These are phyloP conservation scores for Symbiodinium natans DNA, from an alignment of 73 alveolate genomes.

Conservation along the genomic window DNA sequence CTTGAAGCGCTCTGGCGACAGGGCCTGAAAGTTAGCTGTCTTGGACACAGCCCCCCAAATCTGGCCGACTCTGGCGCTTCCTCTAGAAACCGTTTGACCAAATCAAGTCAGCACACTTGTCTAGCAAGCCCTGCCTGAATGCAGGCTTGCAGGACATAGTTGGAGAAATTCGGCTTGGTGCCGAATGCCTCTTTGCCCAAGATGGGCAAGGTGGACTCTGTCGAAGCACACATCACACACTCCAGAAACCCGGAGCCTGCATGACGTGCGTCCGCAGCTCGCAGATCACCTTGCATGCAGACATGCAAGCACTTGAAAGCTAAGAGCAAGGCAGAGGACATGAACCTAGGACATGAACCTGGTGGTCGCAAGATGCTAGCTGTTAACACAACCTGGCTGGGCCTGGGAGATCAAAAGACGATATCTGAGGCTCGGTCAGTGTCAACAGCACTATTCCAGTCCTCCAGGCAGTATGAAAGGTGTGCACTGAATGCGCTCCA, in stretches of 20 bases:
- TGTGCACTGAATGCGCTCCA: too few relatives aligned
- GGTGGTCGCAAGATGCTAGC: background rate
- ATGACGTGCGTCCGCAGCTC: slow-evolving; percentile 44
- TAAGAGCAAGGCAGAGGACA: background rate
- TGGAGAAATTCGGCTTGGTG: slow-evolving; percentile 24
- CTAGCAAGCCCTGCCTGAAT: slow-evolving; percentile 34
- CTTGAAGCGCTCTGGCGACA: slow-evolving; percentile 56
- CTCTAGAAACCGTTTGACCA: too few relatives aligned
- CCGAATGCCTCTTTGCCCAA: background rate
- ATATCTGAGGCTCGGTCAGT: background rate
- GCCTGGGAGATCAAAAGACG: background rate
- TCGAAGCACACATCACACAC: background rate
- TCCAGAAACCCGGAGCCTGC: slow-evolving; percentile 1
- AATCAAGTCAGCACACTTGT: too few relatives aligned
- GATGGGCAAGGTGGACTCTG: background rate
- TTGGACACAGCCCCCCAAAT: background rate
- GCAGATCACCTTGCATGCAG: background rate
- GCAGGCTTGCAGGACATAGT: slow-evolving; percentile 46
- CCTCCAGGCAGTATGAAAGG: background rate
- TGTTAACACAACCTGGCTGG: background rate
- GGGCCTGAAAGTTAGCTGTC: background rate
- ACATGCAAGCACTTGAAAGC: background rate
- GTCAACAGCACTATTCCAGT: slow-evolving; percentile 1
- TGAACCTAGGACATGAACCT: background rate
- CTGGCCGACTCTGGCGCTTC: background rate